Evolutionary conservation across 768 basidiomycete species (phyloP).

Genomic region (Lenzites betulinus): DNA sequence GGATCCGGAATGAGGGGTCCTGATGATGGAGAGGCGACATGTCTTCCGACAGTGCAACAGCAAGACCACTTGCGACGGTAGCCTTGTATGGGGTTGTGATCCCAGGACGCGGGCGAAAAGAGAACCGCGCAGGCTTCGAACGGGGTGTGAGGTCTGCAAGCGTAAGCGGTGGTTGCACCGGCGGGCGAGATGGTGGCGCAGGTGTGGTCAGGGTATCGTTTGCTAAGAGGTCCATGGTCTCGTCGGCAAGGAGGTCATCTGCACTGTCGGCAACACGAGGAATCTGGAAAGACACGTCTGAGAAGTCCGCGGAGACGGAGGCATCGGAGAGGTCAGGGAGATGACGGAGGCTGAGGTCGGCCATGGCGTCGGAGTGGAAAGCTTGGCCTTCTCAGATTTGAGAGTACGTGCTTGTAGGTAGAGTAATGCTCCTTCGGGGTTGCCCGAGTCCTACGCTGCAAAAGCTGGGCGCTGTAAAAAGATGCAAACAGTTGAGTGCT

Average conservation of each 20-base stretch:
- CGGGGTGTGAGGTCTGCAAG: slow-evolving; percentile 30
- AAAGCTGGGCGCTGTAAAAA: background rate
- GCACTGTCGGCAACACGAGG: slow-evolving; percentile 38
- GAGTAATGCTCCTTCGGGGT: background rate
- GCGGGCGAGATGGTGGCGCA: slow-evolving; percentile 31
- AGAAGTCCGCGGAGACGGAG: slow-evolving; percentile 46
- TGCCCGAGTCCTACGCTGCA: background rate
- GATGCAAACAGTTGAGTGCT: too few relatives aligned
- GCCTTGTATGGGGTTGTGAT: slow-evolving; percentile 24
- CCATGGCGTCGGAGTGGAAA: background rate
- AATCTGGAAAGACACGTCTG: slow-evolving; percentile 53
- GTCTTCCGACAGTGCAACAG: slow-evolving; percentile 21
- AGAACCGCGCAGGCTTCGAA: slow-evolving; percentile 23
- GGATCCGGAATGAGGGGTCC: slow-evolving; percentile 29
- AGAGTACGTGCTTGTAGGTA: too few relatives aligned
- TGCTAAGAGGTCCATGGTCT: slow-evolving; percentile 46
- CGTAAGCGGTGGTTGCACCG: slow-evolving; percentile 19
- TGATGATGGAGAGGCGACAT: slow-evolving; percentile 19
- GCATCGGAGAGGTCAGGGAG: slow-evolving; percentile 54
- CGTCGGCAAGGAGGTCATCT: slow-evolving; percentile 43
- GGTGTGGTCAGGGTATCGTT: slow-evolving; percentile 39
- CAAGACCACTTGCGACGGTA: slow-evolving; percentile 19
- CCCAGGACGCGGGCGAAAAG: slow-evolving; percentile 23
- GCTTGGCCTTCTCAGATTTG: background rate
- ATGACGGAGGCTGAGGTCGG: slow-evolving; percentile 51